Evolutionary conservation across 2,329 filamentous ascomycete genomes (phyloP), one percentile per base, ranked within the genome.

Genomic region (Colletotrichum sp.): DNA sequence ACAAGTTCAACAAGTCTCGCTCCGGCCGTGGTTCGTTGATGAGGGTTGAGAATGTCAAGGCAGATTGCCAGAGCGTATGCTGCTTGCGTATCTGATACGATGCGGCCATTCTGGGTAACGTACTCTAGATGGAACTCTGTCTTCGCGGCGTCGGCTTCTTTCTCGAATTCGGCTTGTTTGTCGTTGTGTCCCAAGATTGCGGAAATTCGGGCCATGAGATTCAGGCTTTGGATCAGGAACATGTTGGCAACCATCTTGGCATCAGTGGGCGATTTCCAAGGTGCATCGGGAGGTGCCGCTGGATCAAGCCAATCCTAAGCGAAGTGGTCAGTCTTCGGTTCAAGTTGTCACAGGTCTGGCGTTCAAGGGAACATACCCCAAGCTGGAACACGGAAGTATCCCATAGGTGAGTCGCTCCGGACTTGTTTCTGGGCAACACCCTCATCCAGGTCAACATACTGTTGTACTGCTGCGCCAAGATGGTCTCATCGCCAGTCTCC

Each of bases 261-360:
- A 52, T 83, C 80, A 1, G 83, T 84, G 7, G 77, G 78, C 3
- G 80, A 80, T n/a, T 78, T 77, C 59, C 75, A 79, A 3, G 83
- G 83, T 28, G 79, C 77, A 18, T 78, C 68, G 5, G 81, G 80
- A 6, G 83, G 81, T 2, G 83, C 83, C 39, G 76, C 76, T 2
- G 83, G 83, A 66, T 84, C 83, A 3, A 84, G 79, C 83, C 83
- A 84, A 68, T 84, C 75, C 71, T 75, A 24, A 3, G 12, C 12
- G 15, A n/a, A 36, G 88, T 90, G 89, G 89, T 62, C 13, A 8
- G 39, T 60, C 6, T 26, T 44, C 13, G 3, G 0, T 21, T 55
- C 18, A 24, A 55, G 7, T 1, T 13, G 52, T 21, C 16, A 15
- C 3, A 55, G 8, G 18, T 13, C 12, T 13, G 8, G 12, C 4